These are phyloP conservation scores for Picochlorum sp. DNA, from an alignment of 139 green algal species.

Conservation along the genomic window DNA sequence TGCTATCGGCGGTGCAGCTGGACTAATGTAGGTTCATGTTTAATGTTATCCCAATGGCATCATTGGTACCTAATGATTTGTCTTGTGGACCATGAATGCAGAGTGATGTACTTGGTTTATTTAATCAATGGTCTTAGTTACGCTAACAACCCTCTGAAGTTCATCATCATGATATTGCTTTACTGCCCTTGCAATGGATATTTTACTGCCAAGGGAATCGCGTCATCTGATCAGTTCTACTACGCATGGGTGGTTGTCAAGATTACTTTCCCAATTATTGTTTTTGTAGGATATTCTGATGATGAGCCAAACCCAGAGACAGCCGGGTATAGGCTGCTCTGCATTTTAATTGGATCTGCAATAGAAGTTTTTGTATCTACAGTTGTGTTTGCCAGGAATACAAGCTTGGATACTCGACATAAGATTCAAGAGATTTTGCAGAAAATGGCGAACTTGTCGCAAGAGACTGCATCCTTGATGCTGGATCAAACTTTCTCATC, in stretches of 20 bases:
- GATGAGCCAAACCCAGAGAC: not conserved
- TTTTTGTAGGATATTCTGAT: not conserved
- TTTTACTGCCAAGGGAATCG: not conserved
- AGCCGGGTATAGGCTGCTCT: not conserved
- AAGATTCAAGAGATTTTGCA: not conserved
- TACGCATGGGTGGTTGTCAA: not conserved
- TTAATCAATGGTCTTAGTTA: not conserved
- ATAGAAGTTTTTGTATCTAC: not conserved
- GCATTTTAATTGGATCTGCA: not conserved
- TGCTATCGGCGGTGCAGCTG: too few relatives aligned
- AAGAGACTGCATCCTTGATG: not conserved
- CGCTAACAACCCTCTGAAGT: not conserved
- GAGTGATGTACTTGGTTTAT: not conserved
- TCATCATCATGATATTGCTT: not conserved
- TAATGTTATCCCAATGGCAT: too few relatives aligned
- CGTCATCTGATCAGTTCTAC: not conserved
- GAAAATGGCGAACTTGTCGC: not conserved
- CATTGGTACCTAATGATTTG: not conserved
- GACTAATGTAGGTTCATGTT: too few relatives aligned
- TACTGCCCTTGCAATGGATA: not conserved
- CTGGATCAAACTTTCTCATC: not conserved
- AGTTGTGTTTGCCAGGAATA: not conserved
- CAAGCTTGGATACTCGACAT: not conserved
- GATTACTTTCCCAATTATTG: not conserved
- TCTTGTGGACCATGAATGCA: not conserved